Conservation (phyloP, 2,329 filamentous ascomycete genomes). For the Lecanoromycetidae sp. region DNA sequence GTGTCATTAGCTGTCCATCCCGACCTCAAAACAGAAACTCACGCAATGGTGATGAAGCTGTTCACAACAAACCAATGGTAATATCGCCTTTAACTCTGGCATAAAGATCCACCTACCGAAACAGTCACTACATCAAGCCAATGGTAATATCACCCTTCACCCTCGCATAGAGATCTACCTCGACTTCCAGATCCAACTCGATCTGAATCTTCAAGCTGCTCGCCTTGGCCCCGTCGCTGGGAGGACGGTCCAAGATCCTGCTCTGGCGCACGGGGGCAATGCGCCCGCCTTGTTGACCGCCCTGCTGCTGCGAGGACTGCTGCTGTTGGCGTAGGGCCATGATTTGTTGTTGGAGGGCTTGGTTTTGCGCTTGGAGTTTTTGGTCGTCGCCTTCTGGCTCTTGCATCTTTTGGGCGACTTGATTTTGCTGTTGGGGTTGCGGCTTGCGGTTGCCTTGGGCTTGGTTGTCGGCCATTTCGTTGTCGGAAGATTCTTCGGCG, state of each 20-base stretch:
- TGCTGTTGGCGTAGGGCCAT: constrained; percentile 8
- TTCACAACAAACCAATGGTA: constrained; percentile 16
- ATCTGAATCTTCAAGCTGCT: constrained; percentile 12
- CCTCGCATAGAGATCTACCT: constrained; percentile 31
- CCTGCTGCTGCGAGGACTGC: background rate
- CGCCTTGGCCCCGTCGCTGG: constrained; percentile 4
- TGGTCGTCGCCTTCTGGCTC: background rate
- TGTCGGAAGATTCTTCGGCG: constrained; percentile 5
- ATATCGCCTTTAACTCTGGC: constrained; percentile 25
- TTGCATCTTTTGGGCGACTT: constrained; percentile 1
- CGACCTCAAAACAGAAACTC: too few relatives aligned
- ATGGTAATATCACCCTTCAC: constrained; percentile 27
- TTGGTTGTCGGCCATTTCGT: constrained; percentile 2
- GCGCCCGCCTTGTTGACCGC: constrained; percentile 1
- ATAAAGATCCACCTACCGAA: constrained; percentile 24
- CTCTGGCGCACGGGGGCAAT: constrained; percentile 7
- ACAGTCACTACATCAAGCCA: constrained; percentile 20
- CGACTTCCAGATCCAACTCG: constrained; percentile 22
- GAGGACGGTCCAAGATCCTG: constrained; percentile 5
- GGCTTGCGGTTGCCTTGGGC: too few relatives aligned
- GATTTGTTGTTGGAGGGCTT: constrained; percentile 11
- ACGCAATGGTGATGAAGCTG: too few relatives aligned
- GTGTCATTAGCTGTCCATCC: too few relatives aligned
- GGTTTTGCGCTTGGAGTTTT: constrained; percentile 8
- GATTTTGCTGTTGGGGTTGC: too few relatives aligned